phyloP scores from a whole-genome alignment of 306 rosid genomes.

The Glycine soja region DNA sequence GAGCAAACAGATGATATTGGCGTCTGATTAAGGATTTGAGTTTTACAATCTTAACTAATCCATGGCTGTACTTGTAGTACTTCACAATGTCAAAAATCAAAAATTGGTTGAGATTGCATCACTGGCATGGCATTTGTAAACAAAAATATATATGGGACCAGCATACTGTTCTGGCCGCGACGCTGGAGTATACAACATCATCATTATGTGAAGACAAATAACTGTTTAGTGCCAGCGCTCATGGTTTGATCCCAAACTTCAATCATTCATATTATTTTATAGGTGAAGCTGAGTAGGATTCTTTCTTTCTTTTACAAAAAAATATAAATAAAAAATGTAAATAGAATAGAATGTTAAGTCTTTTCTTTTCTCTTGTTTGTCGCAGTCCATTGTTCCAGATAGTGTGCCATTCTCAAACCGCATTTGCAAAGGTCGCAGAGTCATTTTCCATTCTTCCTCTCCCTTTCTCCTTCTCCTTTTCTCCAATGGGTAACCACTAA shows the following conservation, averaged over 20 bases:
- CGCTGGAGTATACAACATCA: conserved; percentile 34
- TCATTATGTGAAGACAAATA: conserved; percentile 47
- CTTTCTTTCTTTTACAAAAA: not conserved
- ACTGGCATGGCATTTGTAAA: conserved; percentile 36
- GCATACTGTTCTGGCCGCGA: conserved; percentile 42
- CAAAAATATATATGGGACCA: conserved; percentile 26
- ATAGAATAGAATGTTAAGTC: too few relatives aligned
- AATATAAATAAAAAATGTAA: too few relatives aligned
- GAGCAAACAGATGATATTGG: conserved; percentile 51
- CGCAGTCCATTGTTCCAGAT: too few relatives aligned
- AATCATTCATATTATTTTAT: conserved; percentile 55
- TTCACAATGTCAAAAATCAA: conserved; percentile 54
- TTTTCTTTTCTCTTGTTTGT: too few relatives aligned
- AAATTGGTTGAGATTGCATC: conserved; percentile 47
- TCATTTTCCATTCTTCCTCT: too few relatives aligned
- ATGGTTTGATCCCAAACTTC: conserved; percentile 45
- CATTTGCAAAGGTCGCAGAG: too few relatives aligned
- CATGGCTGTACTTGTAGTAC: conserved; percentile 70
- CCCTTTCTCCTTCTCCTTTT: too few relatives aligned
- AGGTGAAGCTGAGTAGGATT: conserved; percentile 6
- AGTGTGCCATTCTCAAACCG: too few relatives aligned
- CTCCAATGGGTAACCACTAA: too few relatives aligned
- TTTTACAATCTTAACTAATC: conserved; percentile 44
- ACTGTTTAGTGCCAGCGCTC: conserved; percentile 47
- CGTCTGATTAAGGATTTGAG: conserved; percentile 48